Conservation (phyloP, 441 rosid species). For the Pelargonium citronellum region DNA sequence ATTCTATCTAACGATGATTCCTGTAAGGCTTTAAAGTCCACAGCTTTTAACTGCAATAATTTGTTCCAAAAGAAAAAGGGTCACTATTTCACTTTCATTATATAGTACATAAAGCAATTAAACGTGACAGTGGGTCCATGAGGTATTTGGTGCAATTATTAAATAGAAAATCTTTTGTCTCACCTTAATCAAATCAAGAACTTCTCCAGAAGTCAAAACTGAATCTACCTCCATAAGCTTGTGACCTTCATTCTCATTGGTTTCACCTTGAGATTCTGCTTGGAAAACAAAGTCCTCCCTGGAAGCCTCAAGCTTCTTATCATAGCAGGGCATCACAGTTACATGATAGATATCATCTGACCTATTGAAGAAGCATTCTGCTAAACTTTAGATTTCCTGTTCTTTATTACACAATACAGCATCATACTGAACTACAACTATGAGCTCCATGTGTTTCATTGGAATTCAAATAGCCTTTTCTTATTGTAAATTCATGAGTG, state of each 20-base stretch:
- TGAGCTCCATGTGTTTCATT: neutral
- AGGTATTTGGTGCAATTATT: no score
- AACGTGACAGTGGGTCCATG: slow-evolving; percentile 6
- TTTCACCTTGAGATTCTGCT: slow-evolving; percentile 34
- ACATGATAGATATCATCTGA: slow-evolving; percentile 79
- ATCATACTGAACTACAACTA: neutral
- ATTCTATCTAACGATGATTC: slow-evolving; percentile 65
- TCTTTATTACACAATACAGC: neutral
- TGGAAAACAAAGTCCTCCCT: slow-evolving; percentile 76
- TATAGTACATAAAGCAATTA: neutral
- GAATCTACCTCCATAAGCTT: slow-evolving; percentile 74
- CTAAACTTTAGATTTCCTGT: slow-evolving; percentile 13
- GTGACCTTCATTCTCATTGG: slow-evolving; percentile 18
- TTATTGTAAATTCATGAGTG: neutral
- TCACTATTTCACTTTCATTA: neutral
- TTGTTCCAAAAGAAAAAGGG: slow-evolving; percentile 4
- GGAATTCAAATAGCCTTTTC: neutral
- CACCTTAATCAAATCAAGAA: slow-evolving; percentile 79
- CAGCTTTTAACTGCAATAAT: slow-evolving; percentile 57
- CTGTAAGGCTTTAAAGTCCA: slow-evolving; percentile 54
- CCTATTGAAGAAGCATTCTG: slow-evolving; percentile 38
- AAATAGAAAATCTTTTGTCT: slow-evolving; percentile 18
- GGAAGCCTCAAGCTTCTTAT: slow-evolving; percentile 90
- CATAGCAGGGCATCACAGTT: slow-evolving; percentile 94
- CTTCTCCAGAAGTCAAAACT: slow-evolving; percentile 84